phyloP scores from a whole-genome alignment of 805 yeast genomes.

The Candida xiaguanensis region DNA sequence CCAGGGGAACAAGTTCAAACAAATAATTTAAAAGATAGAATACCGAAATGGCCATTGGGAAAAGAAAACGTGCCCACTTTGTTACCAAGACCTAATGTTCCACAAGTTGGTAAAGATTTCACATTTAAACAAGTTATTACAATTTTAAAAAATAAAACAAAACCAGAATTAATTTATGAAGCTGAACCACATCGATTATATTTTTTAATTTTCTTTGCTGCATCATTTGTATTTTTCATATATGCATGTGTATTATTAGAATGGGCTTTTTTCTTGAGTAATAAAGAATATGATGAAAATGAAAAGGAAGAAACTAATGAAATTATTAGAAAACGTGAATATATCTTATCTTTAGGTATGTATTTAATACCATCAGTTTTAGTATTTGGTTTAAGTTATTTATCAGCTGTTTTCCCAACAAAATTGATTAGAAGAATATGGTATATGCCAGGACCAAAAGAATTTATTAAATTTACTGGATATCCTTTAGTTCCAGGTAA shows the following conservation, averaged over 20 bases:
- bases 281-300: conserved; percentile 51
- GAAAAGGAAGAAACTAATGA: conserved; percentile 38
- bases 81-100: conserved; percentile 74
- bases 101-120: conserved; percentile 57
- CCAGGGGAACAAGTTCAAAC: conserved; percentile 49
- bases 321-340: conserved; percentile 39
- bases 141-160: conserved; percentile 47
- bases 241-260: conserved; percentile 63
- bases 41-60: conserved; percentile 65
- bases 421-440: conserved; percentile 72
- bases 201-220: conserved; percentile 63
- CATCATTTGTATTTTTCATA: conserved; percentile 65
- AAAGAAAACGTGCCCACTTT: conserved; percentile 64
- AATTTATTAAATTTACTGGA: conserved; percentile 61
- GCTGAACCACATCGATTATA: conserved; percentile 80
- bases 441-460: conserved; percentile 62
- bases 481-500: conserved; percentile 74
- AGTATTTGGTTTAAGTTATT: conserved; percentile 27
- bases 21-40: conserved; percentile 50
- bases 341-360: conserved; percentile 25
- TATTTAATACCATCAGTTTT: conserved; percentile 26
- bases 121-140: conserved; percentile 61
- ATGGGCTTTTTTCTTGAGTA: conserved; percentile 50
- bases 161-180: conserved; percentile 76
- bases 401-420: conserved; percentile 50